A percentile compares a stretch with the other conserved stretches of the same genome.
Evolutionary conservation across 2,329 filamentous ascomycete genomes (phyloP).

Genomic region (Didymella segeticola): DNA sequence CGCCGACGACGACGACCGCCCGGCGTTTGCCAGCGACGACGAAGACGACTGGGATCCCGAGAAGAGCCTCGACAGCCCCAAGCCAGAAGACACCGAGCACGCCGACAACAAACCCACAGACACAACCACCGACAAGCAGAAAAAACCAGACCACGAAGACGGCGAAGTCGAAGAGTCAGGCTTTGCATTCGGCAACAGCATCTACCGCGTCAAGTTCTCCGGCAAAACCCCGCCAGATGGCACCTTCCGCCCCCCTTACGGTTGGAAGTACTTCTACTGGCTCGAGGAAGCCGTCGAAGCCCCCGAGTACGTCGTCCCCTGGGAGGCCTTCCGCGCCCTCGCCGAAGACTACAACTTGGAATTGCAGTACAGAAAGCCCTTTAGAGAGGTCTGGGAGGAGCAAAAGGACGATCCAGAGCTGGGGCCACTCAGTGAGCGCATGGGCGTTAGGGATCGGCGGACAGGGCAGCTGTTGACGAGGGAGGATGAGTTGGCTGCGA

Average conservation of each 20-base stretch:
- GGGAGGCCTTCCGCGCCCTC: slow-evolving; percentile 94
- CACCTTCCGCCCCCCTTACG: slow-evolving; percentile 90
- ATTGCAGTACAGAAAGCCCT: slow-evolving; percentile 89
- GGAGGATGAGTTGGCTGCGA: slow-evolving; percentile 87
- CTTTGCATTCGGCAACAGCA: slow-evolving; percentile 89
- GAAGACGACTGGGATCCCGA: slow-evolving; percentile 55
- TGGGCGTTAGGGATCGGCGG: slow-evolving; percentile 82
- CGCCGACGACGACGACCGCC: slow-evolving; percentile 43
- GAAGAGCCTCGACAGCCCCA: slow-evolving; percentile 50
- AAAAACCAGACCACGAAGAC: slow-evolving; percentile 53
- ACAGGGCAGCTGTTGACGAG: slow-evolving; percentile 73
- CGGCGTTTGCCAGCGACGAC: slow-evolving; percentile 47
- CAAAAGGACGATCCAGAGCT: slow-evolving; percentile 86
- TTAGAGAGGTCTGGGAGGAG: slow-evolving; percentile 87
- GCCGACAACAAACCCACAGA: slow-evolving; percentile 52
- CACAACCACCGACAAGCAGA: slow-evolving; percentile 45
- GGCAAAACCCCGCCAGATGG: slow-evolving; percentile 83
- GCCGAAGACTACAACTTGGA: slow-evolving; percentile 98
- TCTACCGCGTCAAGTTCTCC: slow-evolving; percentile 90
- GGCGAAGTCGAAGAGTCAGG: slow-evolving; percentile 56
- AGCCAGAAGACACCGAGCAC: slow-evolving; percentile 47
- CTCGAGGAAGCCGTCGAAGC: slow-evolving; percentile 95
- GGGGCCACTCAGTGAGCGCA: slow-evolving; percentile 88
- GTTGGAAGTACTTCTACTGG: slow-evolving; percentile 98
- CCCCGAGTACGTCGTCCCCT: slow-evolving; percentile 97